Base-by-base conservation (phyloP, 352 stramenopile genomes). In the Phytophthora colocasiae region DNA sequence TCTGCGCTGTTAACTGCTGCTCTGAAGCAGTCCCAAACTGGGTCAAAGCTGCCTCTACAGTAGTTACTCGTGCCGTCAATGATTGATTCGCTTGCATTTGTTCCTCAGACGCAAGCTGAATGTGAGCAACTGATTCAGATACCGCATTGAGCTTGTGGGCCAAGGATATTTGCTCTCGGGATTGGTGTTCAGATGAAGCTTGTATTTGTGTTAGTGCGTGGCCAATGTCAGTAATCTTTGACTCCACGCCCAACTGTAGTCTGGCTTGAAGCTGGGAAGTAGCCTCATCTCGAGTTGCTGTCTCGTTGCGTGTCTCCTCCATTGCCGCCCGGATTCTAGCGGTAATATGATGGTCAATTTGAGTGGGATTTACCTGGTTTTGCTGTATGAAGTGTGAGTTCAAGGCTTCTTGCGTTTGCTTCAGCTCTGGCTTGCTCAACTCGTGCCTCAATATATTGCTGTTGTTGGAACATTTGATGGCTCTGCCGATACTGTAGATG, bases 301-400 rank as follows among this genome's bases (percentile, higher is more conserved):
- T 10, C 7, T 51, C 44, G n/a, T 32, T 11, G 12, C 44, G 44
- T n/a, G 44, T 24, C 44, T 51, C 44, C 24, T 51, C 44, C 22
- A 36, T 51, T 0, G 44, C 44, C 17, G 44, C 44, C 5, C 5
- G 44, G 27, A 51, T 4, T 26, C 24, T 51, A 2, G 19, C 38
- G 44, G 19, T 51, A 24, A 51, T 39, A 26, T 51, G 44, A 15
- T 34, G 32, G 22, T 51, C 44, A 24, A 39, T 51, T 26, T 34
- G 5, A 19, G 44, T 12, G 8, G 24, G 44, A 14, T 51, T n/a
- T 8, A 51, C 44, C 3, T 51, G 44, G 44, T 32, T 51, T 51
- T 51, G 44, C 10, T 26, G 44, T 4, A 39, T 36, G 19, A 36
- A 39, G 24, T 51, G 44, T 6, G 6, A 31, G 6, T 6, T 2